Evolutionary conservation across 2,329 filamentous ascomycete genomes (phyloP).

Genomic region (Nemania sp.): DNA sequence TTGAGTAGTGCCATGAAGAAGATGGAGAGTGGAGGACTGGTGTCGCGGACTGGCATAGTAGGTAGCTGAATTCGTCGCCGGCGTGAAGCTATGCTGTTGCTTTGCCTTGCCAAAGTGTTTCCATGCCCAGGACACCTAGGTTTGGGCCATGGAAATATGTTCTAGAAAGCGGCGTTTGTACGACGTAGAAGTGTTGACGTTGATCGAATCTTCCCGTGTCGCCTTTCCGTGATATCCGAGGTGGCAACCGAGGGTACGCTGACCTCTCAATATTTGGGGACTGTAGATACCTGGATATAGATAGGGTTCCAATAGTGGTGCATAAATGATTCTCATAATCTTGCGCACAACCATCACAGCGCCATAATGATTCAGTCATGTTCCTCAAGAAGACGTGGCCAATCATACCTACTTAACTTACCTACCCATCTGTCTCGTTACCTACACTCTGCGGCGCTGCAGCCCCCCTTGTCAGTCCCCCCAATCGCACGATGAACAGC

Average conservation of each 20-base stretch:
- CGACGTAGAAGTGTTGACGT: too few relatives aligned
- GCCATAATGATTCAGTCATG: conserved; percentile 10
- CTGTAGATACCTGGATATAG: too few relatives aligned
- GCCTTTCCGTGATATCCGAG: neutral
- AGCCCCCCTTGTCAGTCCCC: conserved; percentile 15
- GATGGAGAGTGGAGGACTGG: conserved; percentile 30
- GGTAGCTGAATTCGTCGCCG: too few relatives aligned
- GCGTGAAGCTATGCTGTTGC: too few relatives aligned
- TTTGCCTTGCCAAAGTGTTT: too few relatives aligned
- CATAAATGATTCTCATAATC: neutral
- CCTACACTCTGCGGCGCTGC: conserved; percentile 11
- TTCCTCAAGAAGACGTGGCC: conserved; percentile 7
- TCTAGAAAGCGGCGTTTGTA: too few relatives aligned
- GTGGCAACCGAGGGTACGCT: neutral
- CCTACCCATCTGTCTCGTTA: conserved; percentile 13
- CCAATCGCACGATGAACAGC: neutral
- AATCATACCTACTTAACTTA: conserved; percentile 2
- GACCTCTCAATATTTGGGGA: neutral
- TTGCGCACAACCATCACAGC: neutral
- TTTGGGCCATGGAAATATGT: neutral
- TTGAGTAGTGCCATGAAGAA: conserved; percentile 50
- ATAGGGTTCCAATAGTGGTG: neutral
- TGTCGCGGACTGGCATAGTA: too few relatives aligned
- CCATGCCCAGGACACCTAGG: too few relatives aligned
- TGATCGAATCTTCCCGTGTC: too few relatives aligned